Conservation (phyloP, 2,329 filamentous ascomycete species). For the Calonectria pseudoturangicola region DNA sequence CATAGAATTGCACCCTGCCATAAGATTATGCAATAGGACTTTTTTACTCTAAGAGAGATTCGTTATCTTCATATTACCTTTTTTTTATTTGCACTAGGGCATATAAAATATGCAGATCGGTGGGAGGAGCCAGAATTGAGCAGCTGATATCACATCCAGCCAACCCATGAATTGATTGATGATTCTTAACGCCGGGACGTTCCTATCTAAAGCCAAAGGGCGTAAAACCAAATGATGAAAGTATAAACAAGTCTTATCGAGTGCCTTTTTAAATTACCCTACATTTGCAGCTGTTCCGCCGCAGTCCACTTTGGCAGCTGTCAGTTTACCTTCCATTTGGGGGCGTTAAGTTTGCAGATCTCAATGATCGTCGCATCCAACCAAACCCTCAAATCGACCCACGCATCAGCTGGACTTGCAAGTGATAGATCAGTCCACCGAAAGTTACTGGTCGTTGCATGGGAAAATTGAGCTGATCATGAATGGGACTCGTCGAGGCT, state of each 20-base stretch:
- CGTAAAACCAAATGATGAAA: too few relatives aligned
- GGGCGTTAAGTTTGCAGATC: not conserved
- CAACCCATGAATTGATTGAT: not conserved
- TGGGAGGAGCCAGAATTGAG: not conserved
- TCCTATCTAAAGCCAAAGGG: too few relatives aligned
- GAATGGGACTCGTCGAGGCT: not conserved
- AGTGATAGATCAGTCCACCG: too few relatives aligned
- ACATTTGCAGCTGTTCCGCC: not conserved
- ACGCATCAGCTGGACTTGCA: not conserved
- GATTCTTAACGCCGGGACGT: too few relatives aligned
- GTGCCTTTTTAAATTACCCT: too few relatives aligned
- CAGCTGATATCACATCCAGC: not conserved
- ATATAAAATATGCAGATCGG: too few relatives aligned
- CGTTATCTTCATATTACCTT: too few relatives aligned
- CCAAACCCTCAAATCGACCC: not conserved
- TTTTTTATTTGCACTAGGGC: too few relatives aligned
- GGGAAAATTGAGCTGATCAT: too few relatives aligned
- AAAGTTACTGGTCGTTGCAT: not conserved
- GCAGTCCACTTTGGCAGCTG: not conserved
- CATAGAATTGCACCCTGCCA: too few relatives aligned
- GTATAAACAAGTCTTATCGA: not conserved
- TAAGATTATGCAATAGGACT: too few relatives aligned
- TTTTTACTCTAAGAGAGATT: too few relatives aligned
- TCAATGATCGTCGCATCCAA: conserved; percentile 14
- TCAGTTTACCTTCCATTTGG: not conserved